Percentiles rank a stretch among this genome's conserved stretches.
These are phyloP conservation scores for Leucosporidium scottii DNA, from an alignment of 768 basidiomycete species.

Conservation along the genomic window DNA sequence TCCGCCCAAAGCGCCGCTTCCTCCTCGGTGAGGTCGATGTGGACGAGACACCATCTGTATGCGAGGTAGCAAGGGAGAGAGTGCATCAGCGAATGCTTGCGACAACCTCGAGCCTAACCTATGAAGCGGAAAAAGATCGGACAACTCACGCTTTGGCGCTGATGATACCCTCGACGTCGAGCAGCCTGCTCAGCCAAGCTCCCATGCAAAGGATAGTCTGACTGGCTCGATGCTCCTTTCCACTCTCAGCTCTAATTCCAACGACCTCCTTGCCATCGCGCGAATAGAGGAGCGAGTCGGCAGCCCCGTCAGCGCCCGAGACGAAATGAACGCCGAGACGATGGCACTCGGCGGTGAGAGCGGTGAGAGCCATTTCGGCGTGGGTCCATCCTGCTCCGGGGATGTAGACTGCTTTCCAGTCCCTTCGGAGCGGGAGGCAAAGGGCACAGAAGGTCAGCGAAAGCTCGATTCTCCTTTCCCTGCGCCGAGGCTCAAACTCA, in stretches of 20 bases:
- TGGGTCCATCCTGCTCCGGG: slow-evolving; percentile 20
- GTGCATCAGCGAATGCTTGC: no score
- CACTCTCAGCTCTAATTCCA: slow-evolving; percentile 3
- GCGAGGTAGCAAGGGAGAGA: background rate
- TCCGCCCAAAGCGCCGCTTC: slow-evolving; percentile 5
- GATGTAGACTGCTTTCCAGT: slow-evolving; percentile 19
- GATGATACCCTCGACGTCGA: slow-evolving; percentile 15
- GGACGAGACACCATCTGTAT: slow-evolving; percentile 15
- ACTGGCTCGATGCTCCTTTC: background rate
- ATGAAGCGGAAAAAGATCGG: no score
- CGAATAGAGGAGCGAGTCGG: background rate
- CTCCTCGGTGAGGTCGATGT: slow-evolving; percentile 13
- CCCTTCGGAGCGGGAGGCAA: background rate
- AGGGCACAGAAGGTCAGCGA: background rate
- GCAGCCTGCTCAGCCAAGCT: slow-evolving; percentile 16
- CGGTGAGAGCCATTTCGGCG: slow-evolving; percentile 8
- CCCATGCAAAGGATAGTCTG: slow-evolving; percentile 8
- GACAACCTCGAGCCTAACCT: no score
- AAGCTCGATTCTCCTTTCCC: background rate
- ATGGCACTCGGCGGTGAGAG: slow-evolving; percentile 15
- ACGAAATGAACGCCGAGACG: slow-evolving; percentile 15
- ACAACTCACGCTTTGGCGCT: slow-evolving; percentile 13
- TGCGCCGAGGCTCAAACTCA: background rate
- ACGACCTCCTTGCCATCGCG: background rate
- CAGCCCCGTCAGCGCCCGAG: slow-evolving; percentile 4